Percentiles rank a stretch among this genome's conserved stretches.
Conservation (phyloP, 2,329 filamentous ascomycete genomes). For the Sclerotinia borealis region DNA sequence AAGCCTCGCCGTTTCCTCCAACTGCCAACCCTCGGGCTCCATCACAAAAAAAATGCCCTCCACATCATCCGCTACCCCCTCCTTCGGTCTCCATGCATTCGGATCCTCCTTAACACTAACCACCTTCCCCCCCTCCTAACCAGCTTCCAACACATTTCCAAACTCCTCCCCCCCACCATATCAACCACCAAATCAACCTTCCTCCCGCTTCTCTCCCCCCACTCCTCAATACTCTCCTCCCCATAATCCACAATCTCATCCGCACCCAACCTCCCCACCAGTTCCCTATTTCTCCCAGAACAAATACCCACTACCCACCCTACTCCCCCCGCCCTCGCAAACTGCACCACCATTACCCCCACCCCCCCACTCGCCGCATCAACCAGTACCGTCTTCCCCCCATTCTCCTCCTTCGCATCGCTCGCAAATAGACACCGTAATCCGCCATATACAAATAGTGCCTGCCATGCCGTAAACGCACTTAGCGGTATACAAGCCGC, state of each 20-base stretch:
- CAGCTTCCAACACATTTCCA: neutral
- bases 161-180: neutral
- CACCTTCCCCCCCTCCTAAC: neutral
- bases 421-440: neutral
- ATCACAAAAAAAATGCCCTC: neutral
- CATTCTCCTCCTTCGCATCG: neutral
- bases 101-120: constrained; percentile 4
- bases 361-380: constrained; percentile 5
- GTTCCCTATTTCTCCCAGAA: neutral
- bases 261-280: neutral
- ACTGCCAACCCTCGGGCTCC: constrained; percentile 2
- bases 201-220: neutral
- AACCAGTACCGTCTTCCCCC: neutral
- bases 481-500: constrained; percentile 1
- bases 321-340: neutral
- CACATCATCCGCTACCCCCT: neutral
- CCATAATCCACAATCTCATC: constrained; percentile 4
- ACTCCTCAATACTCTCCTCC: neutral
- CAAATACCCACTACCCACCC: neutral
- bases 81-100: neutral
- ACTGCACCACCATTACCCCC: neutral
- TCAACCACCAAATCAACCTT: constrained; percentile 8
- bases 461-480: constrained; percentile 10
- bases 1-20: neutral
- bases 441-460: neutral